Conservation (phyloP, 768 basidiomycete species). For the Russula sp. region DNA sequence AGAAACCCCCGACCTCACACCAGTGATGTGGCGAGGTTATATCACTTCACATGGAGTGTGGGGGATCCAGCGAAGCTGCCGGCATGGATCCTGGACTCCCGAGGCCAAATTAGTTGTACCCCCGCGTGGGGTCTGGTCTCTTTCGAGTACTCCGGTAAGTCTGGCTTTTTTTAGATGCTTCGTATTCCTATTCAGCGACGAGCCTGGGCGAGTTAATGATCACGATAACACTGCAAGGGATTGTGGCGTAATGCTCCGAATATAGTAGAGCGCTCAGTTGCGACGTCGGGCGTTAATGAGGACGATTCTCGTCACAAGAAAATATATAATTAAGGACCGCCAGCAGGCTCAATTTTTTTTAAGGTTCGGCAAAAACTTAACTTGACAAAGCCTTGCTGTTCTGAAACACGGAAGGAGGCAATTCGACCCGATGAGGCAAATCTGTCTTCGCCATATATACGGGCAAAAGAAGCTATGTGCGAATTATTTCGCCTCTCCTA, state of each 20-base stretch:
- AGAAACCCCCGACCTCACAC: not conserved
- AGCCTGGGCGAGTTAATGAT: too few species aligned
- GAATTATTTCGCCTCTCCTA: not conserved
- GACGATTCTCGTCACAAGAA: too few species aligned
- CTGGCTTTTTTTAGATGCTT: too few species aligned
- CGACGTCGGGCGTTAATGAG: too few species aligned
- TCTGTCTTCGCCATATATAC: not conserved
- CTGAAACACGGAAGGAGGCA: not conserved
- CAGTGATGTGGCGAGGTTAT: not conserved
- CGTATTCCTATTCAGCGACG: too few species aligned
- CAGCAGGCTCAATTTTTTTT: not conserved
- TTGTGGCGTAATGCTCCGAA: too few species aligned
- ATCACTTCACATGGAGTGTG: not conserved
- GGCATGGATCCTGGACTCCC: not conserved
- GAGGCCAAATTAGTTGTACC: not conserved
- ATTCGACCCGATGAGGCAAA: too few species aligned
- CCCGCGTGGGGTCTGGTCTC: not conserved
- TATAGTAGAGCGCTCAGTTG: too few species aligned
- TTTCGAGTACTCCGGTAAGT: not conserved
- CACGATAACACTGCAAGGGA: too few species aligned
- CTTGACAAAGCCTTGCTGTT: too few species aligned
- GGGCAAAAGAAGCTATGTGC: not conserved
- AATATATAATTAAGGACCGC: too few species aligned
- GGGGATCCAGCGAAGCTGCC: not conserved
- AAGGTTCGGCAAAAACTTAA: too few species aligned